Evolutionary conservation across 78 protist species (phyloP).

Genomic region (Cavenderia fasciculata): DNA sequence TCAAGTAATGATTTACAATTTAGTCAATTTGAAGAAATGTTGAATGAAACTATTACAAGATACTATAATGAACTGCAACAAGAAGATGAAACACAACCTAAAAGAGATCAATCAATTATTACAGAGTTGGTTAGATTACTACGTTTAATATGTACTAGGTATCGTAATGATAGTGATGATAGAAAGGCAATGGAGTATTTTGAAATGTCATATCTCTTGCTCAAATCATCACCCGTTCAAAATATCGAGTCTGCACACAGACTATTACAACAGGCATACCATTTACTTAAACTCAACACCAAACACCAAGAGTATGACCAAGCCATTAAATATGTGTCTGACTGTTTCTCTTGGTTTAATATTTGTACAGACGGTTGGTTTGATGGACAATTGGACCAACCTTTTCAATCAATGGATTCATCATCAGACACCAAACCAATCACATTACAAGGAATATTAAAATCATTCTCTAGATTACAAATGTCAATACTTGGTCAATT

Average conservation of each 20-base stretch:
- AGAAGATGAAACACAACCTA: neutral
- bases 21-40: too few species aligned
- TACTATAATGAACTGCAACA: neutral
- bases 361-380: neutral
- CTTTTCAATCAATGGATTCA: neutral
- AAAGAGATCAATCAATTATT: neutral
- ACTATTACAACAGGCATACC: neutral
- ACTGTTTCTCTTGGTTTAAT: neutral
- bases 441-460: neutral
- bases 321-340: neutral
- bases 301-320: neutral
- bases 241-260: neutral
- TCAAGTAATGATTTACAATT: too few species aligned
- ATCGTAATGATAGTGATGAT: neutral
- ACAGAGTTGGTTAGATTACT: neutral
- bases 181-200: constrained; percentile 1
- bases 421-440: neutral
- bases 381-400: neutral
- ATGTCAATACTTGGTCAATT: too few species aligned
- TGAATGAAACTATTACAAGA: neutral
- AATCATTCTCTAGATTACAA: neutral
- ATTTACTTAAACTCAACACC: neutral
- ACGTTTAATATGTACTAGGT: neutral
- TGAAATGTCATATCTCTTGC: neutral
- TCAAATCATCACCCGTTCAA: neutral